Conservation (phyloP, 306 rosid genomes). For the Bauhinia variegata region DNA sequence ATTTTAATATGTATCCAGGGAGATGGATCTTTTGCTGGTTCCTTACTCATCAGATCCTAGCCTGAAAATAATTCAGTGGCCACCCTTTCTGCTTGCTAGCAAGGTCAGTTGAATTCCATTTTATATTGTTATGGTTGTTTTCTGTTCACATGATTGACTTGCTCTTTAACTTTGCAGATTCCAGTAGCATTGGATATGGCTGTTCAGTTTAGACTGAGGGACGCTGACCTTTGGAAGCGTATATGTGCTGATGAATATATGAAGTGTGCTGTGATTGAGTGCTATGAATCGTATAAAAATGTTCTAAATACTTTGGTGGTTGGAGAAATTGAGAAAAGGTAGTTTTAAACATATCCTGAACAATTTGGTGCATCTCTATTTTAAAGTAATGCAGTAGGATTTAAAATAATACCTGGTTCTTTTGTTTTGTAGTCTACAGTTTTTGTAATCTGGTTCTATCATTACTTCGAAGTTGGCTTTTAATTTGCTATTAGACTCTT, state of each 20-base stretch:
- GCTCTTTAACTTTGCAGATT: conserved; percentile 60
- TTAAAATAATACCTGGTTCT: conserved; percentile 10
- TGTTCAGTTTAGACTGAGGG: conserved; percentile 81
- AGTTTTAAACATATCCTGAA: conserved; percentile 19
- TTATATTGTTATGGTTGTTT: conserved; percentile 29
- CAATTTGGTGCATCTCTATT: conserved; percentile 25
- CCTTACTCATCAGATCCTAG: conserved; percentile 94
- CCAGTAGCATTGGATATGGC: conserved; percentile 97
- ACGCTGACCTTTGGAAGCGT: conserved; percentile 93
- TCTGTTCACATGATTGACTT: conserved; percentile 39
- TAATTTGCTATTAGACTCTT: conserved; percentile 10
- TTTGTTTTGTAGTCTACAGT: neutral
- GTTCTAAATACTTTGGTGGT: conserved; percentile 68
- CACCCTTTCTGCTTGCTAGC: conserved; percentile 97
- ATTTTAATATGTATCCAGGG: too few species aligned
- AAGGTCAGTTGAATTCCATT: conserved; percentile 59
- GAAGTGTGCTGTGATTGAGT: conserved; percentile 94
- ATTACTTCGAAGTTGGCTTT: conserved; percentile 17
- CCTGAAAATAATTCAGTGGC: conserved; percentile 93
- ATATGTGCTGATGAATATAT: conserved; percentile 87
- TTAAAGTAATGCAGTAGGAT: conserved; percentile 11
- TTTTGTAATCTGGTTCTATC: conserved; percentile 16
- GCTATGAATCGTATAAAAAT: conserved; percentile 82
- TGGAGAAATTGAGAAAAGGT: conserved; percentile 94
- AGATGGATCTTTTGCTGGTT: conserved; percentile 90